Percentiles rank a stretch among this genome's conserved stretches.
Conservation (phyloP, 305 asterid genomes). For the Fraxinus angustifolia region DNA sequence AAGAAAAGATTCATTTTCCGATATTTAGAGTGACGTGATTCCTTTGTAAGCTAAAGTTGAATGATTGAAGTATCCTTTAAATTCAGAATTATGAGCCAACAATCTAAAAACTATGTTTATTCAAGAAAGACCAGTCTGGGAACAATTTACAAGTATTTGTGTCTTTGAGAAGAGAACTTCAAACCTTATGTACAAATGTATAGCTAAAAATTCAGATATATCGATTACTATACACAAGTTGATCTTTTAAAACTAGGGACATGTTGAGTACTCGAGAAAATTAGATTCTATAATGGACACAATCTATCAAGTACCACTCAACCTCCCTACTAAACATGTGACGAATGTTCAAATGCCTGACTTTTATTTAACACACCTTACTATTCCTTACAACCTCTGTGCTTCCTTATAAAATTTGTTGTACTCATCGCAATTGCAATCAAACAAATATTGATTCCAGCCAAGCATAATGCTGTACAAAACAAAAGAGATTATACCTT, state of each 20-base stretch:
- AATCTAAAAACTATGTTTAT: too few species aligned
- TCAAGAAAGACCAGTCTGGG: background rate
- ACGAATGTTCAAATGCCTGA: background rate
- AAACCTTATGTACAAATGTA: too few species aligned
- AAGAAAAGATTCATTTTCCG: too few species aligned
- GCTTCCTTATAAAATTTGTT: background rate
- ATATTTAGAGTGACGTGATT: background rate
- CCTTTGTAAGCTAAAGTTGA: background rate
- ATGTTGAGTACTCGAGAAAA: background rate
- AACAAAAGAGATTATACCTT: background rate
- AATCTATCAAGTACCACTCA: background rate
- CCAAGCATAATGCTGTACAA: background rate
- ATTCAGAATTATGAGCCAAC: too few species aligned
- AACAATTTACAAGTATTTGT: background rate
- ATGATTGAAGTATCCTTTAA: too few species aligned
- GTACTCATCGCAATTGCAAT: background rate
- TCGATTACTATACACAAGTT: background rate
- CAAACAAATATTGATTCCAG: background rate
- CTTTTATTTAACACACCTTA: background rate
- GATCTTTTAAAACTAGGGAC: background rate
- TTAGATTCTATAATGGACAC: background rate
- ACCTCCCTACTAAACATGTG: background rate
- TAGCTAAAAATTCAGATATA: background rate
- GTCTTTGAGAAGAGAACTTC: background rate
- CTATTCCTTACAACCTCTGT: background rate